Percentiles rank a stretch among this genome's conserved stretches.
Evolutionary conservation across 2,329 filamentous ascomycete species (phyloP).

Genomic region (Cadophora luteo-olivacea): DNA sequence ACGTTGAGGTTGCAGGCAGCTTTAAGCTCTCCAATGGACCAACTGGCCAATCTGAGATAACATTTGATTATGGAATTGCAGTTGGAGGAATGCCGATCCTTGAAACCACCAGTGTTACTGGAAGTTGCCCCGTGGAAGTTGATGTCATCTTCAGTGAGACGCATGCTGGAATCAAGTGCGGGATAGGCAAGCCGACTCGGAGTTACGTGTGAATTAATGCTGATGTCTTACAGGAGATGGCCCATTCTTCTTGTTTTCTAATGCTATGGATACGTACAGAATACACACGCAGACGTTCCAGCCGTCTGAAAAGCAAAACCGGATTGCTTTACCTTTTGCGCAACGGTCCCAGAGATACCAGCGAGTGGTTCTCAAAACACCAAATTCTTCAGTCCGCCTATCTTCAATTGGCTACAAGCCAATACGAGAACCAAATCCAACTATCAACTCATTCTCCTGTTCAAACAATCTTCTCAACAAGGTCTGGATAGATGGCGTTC

Average conservation of each 20-base stretch:
- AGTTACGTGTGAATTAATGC: background rate
- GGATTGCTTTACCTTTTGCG: slow-evolving; percentile 27
- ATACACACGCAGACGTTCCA: slow-evolving; percentile 25
- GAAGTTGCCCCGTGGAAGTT: slow-evolving; percentile 28
- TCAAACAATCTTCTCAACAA: slow-evolving; percentile 35
- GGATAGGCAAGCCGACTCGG: slow-evolving; percentile 23
- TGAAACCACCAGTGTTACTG: slow-evolving; percentile 25
- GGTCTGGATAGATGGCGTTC: slow-evolving; percentile 36
- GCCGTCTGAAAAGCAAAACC: slow-evolving; percentile 22
- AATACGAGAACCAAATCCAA: slow-evolving; percentile 26
- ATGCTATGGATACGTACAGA: slow-evolving; percentile 39
- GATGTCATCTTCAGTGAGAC: slow-evolving; percentile 39
- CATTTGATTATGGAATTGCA: slow-evolving; percentile 33
- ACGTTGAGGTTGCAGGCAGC: slow-evolving; percentile 2
- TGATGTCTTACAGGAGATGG: slow-evolving; percentile 34
- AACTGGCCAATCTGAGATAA: slow-evolving; percentile 29
- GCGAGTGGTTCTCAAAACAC: slow-evolving; percentile 32
- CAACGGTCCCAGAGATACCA: slow-evolving; percentile 38
- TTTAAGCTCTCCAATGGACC: slow-evolving; percentile 23
- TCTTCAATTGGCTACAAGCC: slow-evolving; percentile 31
- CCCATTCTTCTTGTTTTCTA: slow-evolving; percentile 38
- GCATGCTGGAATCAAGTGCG: slow-evolving; percentile 28
- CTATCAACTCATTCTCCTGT: slow-evolving; percentile 31
- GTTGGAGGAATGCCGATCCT: slow-evolving; percentile 35
- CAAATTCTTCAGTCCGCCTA: slow-evolving; percentile 32